phyloP scores from a whole-genome alignment of 495 filamentous ascomycete genomes.

The Neurospora tetraspora region DNA sequence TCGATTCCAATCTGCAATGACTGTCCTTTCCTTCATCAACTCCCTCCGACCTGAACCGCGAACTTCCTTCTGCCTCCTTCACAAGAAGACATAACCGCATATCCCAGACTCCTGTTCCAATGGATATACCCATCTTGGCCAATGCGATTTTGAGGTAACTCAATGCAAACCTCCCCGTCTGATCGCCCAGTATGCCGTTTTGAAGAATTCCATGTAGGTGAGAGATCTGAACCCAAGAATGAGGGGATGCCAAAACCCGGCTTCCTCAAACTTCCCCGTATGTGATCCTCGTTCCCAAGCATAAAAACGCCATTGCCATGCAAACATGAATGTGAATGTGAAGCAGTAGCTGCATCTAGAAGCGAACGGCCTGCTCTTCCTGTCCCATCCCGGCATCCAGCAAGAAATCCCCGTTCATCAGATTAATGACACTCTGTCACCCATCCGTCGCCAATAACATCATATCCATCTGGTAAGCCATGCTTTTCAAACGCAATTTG shows the following conservation, averaged over 20 bases:
- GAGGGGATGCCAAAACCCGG: background rate
- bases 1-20: background rate
- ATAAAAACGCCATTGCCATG: conserved; percentile 25
- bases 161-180: conserved; percentile 3
- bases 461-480: background rate
- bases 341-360: background rate
- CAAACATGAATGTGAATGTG: conserved; percentile 7
- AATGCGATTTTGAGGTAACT: conserved; percentile 21
- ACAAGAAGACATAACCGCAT: background rate
- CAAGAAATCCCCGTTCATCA: background rate
- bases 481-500: background rate
- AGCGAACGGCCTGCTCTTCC: background rate
- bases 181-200: background rate
- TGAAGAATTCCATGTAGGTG: background rate
- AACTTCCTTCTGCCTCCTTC: background rate
- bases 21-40: background rate
- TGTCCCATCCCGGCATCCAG: background rate
- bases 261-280: background rate
- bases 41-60: background rate
- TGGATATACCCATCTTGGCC: conserved; percentile 6
- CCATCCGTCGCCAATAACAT: background rate
- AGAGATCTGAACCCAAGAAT: background rate
- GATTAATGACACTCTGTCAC: background rate
- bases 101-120: background rate
- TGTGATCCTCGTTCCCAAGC: background rate